These are phyloP conservation scores for Calonectria henricotiae DNA, from an alignment of 2,329 filamentous ascomycete genomes.

Conservation along the genomic window DNA sequence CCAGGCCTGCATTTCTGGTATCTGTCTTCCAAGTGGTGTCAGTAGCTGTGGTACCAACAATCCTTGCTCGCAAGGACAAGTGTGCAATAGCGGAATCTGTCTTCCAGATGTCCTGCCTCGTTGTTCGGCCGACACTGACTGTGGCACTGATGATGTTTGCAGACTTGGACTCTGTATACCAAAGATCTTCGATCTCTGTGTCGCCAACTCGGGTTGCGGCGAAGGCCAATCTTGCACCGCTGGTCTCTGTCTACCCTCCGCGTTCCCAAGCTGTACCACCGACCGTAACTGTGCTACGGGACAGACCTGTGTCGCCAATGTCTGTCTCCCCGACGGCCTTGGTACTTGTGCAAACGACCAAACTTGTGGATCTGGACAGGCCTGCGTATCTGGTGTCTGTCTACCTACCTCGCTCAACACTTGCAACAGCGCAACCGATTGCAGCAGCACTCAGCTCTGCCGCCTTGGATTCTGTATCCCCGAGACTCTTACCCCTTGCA, in stretches of 20 bases:
- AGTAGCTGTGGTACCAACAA: not conserved
- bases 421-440: conserved; percentile 12
- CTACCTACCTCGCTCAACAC: conserved; percentile 3
- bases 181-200: not conserved
- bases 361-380: not conserved
- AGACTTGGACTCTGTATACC: conserved; percentile 20
- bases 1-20: conserved; percentile 9
- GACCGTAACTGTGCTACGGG: conserved; percentile 11
- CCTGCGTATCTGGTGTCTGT: conserved; percentile 17
- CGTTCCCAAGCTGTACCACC: conserved; percentile 13
- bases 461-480: conserved; percentile 29
- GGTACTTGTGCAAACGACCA: not conserved
- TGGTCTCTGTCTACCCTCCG: conserved; percentile 12
- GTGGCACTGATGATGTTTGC: conserved; percentile 4
- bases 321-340: not conserved
- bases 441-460: conserved; percentile 22
- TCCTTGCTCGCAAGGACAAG: conserved; percentile 4
- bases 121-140: not conserved
- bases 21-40: conserved; percentile 18
- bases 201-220: not conserved
- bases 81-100: conserved; percentile 27
- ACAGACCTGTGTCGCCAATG: conserved; percentile 5
- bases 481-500: conserved; percentile 11
- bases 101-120: not conserved
- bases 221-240: not conserved